These are phyloP conservation scores for Lindgomyces ingoldianus DNA, from an alignment of 495 filamentous ascomycete species.

Conservation along the genomic window DNA sequence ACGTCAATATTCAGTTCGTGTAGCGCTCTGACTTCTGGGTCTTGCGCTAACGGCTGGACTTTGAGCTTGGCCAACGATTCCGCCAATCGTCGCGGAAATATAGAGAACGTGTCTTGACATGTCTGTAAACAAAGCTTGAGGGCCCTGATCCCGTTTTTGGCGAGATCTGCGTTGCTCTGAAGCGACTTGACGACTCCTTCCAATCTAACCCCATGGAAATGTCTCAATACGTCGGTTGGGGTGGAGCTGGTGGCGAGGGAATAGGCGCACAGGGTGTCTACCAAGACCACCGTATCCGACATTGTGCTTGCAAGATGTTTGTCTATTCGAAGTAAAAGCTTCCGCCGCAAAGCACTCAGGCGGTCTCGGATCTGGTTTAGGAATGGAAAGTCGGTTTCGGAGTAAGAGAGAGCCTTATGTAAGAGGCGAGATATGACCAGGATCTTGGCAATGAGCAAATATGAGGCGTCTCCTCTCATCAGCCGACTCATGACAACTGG, in stretches of 20 bases:
- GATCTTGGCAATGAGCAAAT: constrained; percentile 75
- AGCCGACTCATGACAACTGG: constrained; percentile 57
- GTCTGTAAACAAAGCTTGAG: constrained; percentile 76
- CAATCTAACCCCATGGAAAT: constrained; percentile 76
- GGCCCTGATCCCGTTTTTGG: constrained; percentile 50
- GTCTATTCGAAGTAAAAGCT: constrained; percentile 67
- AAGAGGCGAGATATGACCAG: constrained; percentile 73
- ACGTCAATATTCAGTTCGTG: constrained; percentile 79
- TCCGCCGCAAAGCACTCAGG: constrained; percentile 59
- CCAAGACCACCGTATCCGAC: constrained; percentile 55
- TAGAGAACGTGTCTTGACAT: constrained; percentile 68
- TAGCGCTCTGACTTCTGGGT: constrained; percentile 62
- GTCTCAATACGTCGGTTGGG: constrained; percentile 72
- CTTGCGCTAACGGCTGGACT: constrained; percentile 65
- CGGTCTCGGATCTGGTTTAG: constrained; percentile 64
- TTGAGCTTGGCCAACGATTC: constrained; percentile 71
- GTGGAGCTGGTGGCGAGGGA: constrained; percentile 80
- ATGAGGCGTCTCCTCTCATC: constrained; percentile 58
- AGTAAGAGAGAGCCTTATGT: constrained; percentile 64
- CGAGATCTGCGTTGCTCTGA: constrained; percentile 43
- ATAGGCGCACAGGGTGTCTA: constrained; percentile 77
- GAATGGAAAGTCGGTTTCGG: constrained; percentile 52
- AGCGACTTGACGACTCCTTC: constrained; percentile 65
- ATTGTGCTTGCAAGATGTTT: constrained; percentile 60
- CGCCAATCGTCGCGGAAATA: constrained; percentile 71